Conservation (phyloP, 257 asterid species). For the Buddleja alternifolia region DNA sequence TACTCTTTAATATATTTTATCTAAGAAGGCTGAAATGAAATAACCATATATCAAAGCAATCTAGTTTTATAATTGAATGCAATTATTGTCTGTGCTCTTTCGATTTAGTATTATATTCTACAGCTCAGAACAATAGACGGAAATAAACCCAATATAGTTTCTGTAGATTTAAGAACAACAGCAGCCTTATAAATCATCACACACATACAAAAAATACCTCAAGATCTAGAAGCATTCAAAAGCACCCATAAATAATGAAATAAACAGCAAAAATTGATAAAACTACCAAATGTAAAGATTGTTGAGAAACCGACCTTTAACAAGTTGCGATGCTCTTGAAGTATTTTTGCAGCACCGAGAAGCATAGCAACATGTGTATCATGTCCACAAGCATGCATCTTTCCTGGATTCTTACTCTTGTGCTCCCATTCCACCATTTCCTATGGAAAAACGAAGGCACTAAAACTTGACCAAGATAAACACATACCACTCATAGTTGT, state of each 20-base stretch:
- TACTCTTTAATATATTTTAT: too few species aligned
- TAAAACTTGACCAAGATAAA: not conserved
- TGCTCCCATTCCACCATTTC: constrained; percentile 98
- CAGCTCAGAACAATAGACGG: not conserved
- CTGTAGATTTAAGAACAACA: not conserved
- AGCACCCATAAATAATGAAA: constrained; percentile 3
- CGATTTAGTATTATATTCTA: not conserved
- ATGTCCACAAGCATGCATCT: constrained; percentile 98
- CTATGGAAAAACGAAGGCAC: constrained; percentile 38
- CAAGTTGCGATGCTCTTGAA: constrained; percentile 61
- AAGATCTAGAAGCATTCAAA: constrained; percentile 16
- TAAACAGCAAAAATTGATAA: not conserved
- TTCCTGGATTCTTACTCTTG: constrained; percentile 86
- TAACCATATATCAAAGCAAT: not conserved
- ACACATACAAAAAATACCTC: not conserved
- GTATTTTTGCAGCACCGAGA: constrained; percentile 97
- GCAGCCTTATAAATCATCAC: not conserved
- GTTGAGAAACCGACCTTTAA: constrained; percentile 55
- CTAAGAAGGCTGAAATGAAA: not conserved
- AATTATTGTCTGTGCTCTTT: not conserved
- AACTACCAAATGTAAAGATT: not conserved
- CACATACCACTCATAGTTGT: not conserved
- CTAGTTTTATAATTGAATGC: not conserved
- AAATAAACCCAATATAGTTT: not conserved
- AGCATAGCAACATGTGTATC: constrained; percentile 98